Conservation (phyloP, 139 green algal species). For the Edaphochlamys debaryana region DNA sequence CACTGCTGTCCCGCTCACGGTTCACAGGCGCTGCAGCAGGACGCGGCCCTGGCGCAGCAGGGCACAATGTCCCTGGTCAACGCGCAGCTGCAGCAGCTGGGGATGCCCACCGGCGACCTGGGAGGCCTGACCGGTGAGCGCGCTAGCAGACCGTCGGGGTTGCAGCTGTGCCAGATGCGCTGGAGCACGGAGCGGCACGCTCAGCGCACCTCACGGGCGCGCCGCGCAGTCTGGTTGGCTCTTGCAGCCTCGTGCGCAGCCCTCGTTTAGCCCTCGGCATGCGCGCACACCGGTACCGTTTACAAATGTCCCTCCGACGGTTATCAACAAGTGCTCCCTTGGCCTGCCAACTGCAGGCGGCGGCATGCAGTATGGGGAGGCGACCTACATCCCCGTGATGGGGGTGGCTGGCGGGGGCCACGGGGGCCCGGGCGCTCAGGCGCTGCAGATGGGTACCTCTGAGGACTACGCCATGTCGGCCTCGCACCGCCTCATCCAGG, state of each 20-base stretch:
- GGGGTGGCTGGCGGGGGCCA: neutral
- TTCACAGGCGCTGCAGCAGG: slow-evolving; percentile 25
- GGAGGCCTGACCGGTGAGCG: slow-evolving; percentile 3
- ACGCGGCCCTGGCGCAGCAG: slow-evolving; percentile 1
- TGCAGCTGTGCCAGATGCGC: no score
- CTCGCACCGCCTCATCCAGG: slow-evolving; percentile 38
- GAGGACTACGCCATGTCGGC: slow-evolving; percentile 35
- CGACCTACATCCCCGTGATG: slow-evolving; percentile 21
- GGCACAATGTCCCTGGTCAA: slow-evolving; percentile 35
- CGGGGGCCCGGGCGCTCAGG: neutral
- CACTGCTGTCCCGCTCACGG: no score
- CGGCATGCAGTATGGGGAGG: slow-evolving; percentile 24
- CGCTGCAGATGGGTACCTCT: neutral
- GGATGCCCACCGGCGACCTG: slow-evolving; percentile 22
- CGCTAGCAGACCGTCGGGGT: no score
- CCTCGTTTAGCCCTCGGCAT: neutral
- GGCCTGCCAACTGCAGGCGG: neutral
- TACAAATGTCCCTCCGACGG: no score
- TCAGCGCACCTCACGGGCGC: no score
- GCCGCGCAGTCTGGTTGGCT: no score
- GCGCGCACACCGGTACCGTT: no score
- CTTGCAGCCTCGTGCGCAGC: no score
- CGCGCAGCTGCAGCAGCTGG: slow-evolving; percentile 43
- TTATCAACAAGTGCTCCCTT: no score
- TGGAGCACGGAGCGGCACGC: no score